Evolutionary conservation across 352 stramenopile species (phyloP).

Genomic region (Phytopythium sindhum): DNA sequence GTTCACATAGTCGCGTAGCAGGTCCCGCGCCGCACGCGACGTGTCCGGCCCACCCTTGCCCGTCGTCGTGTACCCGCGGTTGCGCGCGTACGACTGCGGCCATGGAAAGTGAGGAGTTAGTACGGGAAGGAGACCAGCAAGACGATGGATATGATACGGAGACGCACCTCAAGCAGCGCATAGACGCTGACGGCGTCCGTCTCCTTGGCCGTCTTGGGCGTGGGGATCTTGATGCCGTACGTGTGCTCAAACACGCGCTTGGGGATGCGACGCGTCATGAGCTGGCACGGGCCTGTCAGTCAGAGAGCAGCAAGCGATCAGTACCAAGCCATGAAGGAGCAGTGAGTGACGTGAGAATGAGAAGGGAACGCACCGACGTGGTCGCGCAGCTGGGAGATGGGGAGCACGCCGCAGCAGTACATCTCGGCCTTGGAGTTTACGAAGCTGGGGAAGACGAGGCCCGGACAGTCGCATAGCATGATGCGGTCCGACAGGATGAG

Average conservation of each 20-base stretch:
- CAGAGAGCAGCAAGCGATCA: neutral
- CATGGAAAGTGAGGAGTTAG: too few species aligned
- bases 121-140: too few species aligned
- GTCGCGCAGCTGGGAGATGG: constrained; percentile 98
- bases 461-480: constrained; percentile 99
- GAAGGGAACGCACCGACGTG: constrained; percentile 76
- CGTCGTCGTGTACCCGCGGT: constrained; percentile 91
- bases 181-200: constrained; percentile 80
- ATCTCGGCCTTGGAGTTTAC: constrained; percentile 98
- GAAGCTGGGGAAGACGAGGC: constrained; percentile 99
- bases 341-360: too few species aligned
- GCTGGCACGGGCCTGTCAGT: constrained; percentile 78
- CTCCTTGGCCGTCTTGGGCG: constrained; percentile 62
- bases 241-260: constrained; percentile 95
- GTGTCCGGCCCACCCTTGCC: constrained; percentile 95
- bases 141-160: too few species aligned
- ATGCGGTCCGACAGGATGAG: constrained; percentile 95
- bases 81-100: constrained; percentile 52
- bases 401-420: constrained; percentile 98
- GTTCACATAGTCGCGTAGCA: constrained; percentile 98
- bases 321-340: too few species aligned
- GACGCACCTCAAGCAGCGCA: constrained; percentile 49
- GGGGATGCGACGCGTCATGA: constrained; percentile 95
- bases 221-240: constrained; percentile 94
- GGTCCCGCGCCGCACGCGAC: constrained; percentile 91